These are phyloP conservation scores for Fusarium pseudoanthophilum DNA, from an alignment of 2,329 filamentous ascomycete genomes.

Conservation along the genomic window DNA sequence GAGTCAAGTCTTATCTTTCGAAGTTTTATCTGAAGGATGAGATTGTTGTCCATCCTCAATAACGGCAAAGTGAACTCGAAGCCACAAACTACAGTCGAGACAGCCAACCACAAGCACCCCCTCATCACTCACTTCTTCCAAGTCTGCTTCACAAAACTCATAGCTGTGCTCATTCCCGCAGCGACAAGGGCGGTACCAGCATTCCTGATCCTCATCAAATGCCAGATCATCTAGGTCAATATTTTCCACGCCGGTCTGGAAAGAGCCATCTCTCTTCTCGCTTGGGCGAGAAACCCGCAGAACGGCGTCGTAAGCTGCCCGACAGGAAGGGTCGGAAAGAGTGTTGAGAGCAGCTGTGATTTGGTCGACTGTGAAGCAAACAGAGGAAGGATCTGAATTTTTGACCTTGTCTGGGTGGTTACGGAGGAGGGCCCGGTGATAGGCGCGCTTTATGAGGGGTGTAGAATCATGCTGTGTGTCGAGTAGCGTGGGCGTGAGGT, in stretches of 20 bases:
- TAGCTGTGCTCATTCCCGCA: slow-evolving; percentile 73
- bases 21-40: slow-evolving; percentile 10
- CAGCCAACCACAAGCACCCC: slow-evolving; percentile 73
- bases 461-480: slow-evolving; percentile 55
- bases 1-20: slow-evolving; percentile 41
- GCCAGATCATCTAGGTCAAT: slow-evolving; percentile 73
- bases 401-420: slow-evolving; percentile 72
- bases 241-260: slow-evolving; percentile 70
- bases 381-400: slow-evolving; percentile 40
- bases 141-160: slow-evolving; percentile 66
- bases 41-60: slow-evolving; percentile 48
- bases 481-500: slow-evolving; percentile 61
- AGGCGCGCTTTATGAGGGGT: slow-evolving; percentile 69
- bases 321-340: slow-evolving; percentile 62
- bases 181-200: slow-evolving; percentile 69
- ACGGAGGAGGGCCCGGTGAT: slow-evolving; percentile 71
- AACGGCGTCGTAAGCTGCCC: slow-evolving; percentile 64
- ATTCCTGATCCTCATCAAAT: slow-evolving; percentile 58
- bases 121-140: slow-evolving; percentile 67
- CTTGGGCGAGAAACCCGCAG: slow-evolving; percentile 53
- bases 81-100: slow-evolving; percentile 73
- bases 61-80: slow-evolving; percentile 71
- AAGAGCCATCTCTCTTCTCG: slow-evolving; percentile 44
- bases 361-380: slow-evolving; percentile 70
- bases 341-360: slow-evolving; percentile 69